Conservation (phyloP, 2,329 filamentous ascomycete genomes). For the Colletotrichum liaoningense region DNA sequence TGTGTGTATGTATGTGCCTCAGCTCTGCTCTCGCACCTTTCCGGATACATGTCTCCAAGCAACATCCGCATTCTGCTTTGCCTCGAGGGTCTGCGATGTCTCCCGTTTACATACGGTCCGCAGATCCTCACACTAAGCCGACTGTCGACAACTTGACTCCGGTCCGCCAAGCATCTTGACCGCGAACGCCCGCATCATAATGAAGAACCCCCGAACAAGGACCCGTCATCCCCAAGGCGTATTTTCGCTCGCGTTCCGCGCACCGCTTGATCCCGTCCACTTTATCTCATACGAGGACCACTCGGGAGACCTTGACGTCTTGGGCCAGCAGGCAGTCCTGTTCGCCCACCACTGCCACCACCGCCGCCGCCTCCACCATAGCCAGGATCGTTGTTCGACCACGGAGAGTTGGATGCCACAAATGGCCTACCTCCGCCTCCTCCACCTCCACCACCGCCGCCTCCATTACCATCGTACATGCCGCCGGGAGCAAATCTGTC, state of each 20-base stretch:
- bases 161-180: neutral
- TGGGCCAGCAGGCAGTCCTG: conserved; percentile 60
- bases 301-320: conserved; percentile 46
- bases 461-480: conserved; percentile 54
- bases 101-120: neutral
- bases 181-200: neutral
- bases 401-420: conserved; percentile 59
- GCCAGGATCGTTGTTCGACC: conserved; percentile 56
- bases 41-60: conserved; percentile 13
- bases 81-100: neutral
- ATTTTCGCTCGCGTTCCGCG: neutral
- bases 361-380: conserved; percentile 40
- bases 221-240: neutral
- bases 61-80: conserved; percentile 11
- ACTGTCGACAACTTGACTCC: neutral
- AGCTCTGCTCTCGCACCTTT: conserved; percentile 21
- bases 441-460: conserved; percentile 42
- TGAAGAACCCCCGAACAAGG: neutral
- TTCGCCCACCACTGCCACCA: conserved; percentile 50
- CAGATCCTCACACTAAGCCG: neutral
- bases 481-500: conserved; percentile 59
- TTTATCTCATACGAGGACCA: conserved; percentile 55
- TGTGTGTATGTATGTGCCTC: conserved; percentile 17
- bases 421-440: conserved; percentile 52
- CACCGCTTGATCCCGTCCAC: neutral